Conservation (phyloP, 2,329 filamentous ascomycete species). For the Colletotrichum limetticola region DNA sequence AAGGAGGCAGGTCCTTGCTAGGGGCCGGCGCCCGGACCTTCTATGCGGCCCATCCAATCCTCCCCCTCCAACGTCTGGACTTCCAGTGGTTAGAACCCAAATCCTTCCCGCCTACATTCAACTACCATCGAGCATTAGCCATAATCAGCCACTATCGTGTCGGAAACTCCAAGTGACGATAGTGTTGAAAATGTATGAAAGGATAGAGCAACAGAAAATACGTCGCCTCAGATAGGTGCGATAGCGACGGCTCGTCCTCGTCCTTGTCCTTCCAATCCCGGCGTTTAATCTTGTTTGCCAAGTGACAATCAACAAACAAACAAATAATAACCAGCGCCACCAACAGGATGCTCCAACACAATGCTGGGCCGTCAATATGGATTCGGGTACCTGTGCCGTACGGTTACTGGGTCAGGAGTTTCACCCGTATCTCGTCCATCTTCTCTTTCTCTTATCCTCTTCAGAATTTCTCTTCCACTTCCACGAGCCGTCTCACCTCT, state of each 20-base stretch:
- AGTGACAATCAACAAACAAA: background rate
- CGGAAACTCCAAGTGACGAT: background rate
- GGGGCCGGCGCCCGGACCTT: background rate
- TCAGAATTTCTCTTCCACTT: background rate
- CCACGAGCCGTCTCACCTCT: background rate
- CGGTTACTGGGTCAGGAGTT: background rate
- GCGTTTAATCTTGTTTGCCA: background rate
- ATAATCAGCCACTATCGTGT: background rate
- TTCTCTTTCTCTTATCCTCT: background rate
- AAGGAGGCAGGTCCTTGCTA: background rate
- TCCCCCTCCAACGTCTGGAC: background rate
- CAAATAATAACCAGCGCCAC: background rate
- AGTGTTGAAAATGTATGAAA: background rate
- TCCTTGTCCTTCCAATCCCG: background rate
- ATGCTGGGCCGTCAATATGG: background rate
- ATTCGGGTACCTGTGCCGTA: background rate
- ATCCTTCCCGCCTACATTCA: background rate
- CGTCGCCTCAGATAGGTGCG: background rate
- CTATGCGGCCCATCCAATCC: background rate
- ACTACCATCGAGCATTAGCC: background rate
- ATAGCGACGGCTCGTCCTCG: too few species aligned
- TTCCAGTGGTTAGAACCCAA: background rate
- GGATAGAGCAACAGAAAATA: background rate
- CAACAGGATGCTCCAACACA: background rate
- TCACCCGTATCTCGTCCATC: background rate